These are phyloP conservation scores for Cephalotrichum gorgonifer DNA, from an alignment of 2,329 filamentous ascomycete species.

Conservation along the genomic window DNA sequence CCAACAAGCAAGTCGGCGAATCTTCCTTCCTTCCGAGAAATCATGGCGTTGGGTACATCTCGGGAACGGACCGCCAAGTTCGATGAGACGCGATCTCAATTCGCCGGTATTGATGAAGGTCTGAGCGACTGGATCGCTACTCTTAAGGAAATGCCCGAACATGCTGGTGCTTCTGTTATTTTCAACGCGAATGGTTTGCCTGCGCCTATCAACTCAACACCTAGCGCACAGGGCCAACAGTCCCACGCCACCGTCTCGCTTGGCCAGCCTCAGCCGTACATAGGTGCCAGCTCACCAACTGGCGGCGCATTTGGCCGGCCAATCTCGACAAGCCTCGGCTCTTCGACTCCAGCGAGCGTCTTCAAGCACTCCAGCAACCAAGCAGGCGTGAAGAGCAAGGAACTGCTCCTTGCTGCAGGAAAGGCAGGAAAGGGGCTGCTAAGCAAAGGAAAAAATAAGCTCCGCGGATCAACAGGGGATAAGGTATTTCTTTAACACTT, in stretches of 20 bases:
- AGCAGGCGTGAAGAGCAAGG: slow-evolving; percentile 77
- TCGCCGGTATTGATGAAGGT: slow-evolving; percentile 64
- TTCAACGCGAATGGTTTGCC: neutral
- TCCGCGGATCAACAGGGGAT: slow-evolving; percentile 56
- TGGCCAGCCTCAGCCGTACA: slow-evolving; percentile 35
- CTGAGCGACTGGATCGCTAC: slow-evolving; percentile 47
- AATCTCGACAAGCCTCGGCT: neutral
- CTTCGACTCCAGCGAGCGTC: slow-evolving; percentile 5
- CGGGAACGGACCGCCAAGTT: slow-evolving; percentile 65
- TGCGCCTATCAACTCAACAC: neutral
- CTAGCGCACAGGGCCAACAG: neutral
- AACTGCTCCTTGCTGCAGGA: slow-evolving; percentile 75
- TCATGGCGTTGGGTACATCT: slow-evolving; percentile 56
- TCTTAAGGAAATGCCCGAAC: slow-evolving; percentile 22
- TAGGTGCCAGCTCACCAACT: slow-evolving; percentile 33
- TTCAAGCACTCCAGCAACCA: slow-evolving; percentile 45
- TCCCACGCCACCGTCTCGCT: neutral
- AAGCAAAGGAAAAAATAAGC: slow-evolving; percentile 81
- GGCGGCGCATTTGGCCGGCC: slow-evolving; percentile 7
- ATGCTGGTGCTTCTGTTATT: slow-evolving; percentile 2
- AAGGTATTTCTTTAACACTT: slow-evolving; percentile 71
- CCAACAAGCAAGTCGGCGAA: neutral
- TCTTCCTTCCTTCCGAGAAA: slow-evolving; percentile 55
- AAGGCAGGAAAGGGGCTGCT: slow-evolving; percentile 86
- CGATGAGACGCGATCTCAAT: slow-evolving; percentile 59